phyloP scores from a whole-genome alignment of 1,284 basidiomycete genomes.

The Wallemia mellicola region DNA sequence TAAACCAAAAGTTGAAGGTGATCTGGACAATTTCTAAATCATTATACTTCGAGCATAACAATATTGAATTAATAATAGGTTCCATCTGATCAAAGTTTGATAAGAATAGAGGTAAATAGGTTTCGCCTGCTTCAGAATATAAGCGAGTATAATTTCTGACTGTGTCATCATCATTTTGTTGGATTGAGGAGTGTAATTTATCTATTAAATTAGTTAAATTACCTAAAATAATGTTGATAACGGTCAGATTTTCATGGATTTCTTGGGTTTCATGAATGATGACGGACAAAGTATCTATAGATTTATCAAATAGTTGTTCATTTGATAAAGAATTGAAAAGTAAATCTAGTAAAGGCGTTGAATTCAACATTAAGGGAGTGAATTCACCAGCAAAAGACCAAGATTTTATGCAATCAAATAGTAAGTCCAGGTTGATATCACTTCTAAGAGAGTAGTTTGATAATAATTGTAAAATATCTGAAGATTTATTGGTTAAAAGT shows the following conservation, averaged over 20 bases:
- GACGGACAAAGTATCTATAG: constrained; percentile 74
- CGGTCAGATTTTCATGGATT: constrained; percentile 32
- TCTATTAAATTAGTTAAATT: neutral
- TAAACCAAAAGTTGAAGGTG: constrained; percentile 97
- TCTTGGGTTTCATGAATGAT: constrained; percentile 97
- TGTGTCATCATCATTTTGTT: constrained; percentile 46
- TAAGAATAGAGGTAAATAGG: constrained; percentile 64
- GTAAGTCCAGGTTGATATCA: constrained; percentile 10
- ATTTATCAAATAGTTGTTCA: constrained; percentile 51
- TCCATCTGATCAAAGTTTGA: constrained; percentile 64
- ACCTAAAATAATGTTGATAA: neutral
- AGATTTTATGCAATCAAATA: constrained; percentile 13
- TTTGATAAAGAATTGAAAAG: constrained; percentile 18
- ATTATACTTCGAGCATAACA: constrained; percentile 68
- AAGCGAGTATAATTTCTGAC: constrained; percentile 72
- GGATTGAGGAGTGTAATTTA: too few species aligned
- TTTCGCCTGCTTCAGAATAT: constrained; percentile 85
- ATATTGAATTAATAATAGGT: constrained; percentile 78
- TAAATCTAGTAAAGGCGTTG: constrained; percentile 2
- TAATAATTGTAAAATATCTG: neutral
- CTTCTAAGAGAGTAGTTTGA: constrained; percentile 8
- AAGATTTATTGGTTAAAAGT: neutral
- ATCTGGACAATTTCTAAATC: constrained; percentile 93
- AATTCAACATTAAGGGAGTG: constrained; percentile 10
- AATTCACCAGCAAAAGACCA: constrained; percentile 15